Evolutionary conservation across 108 stramenopile species (phyloP), one percentile per base, ranked within the genome.

Genomic region (Nannochloropsis oceanica): DNA sequence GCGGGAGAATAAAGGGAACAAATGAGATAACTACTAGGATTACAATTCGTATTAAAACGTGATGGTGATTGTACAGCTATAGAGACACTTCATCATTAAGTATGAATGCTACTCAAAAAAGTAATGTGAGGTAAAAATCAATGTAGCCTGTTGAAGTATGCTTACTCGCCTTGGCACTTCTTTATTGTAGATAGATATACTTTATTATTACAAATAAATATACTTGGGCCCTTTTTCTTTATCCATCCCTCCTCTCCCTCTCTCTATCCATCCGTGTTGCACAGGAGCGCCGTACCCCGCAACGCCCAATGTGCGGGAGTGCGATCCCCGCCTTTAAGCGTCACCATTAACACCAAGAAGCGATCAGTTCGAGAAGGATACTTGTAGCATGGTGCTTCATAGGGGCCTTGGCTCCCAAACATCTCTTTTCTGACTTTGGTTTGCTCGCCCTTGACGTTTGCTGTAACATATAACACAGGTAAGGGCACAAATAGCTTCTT

Each of bases 371-470:
- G 89, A 12, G 79, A 85, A 8, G 92, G 84, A 89, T 96, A 96
- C 93, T 94, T 94, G 93, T 96, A 96, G 44, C 94, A 88, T 2
- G 96, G 95, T 81, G 92, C 93, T 84, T 94, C 93, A 83, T 94
- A 96, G 8, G 83, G 25, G 13, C 46, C 44, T 14, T 27, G 25
- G 14, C 34, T 27, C 43, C 93, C 93, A 82, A 92, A 93, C 79
- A 89, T 86, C 80, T 93, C 92, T 44, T 92, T 88, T 43, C 84
- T 87, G 27, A 80, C 82, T 82, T 90, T 92, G 42, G 84, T 86
- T 81, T 93, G 91, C 42, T 89, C 88, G 59, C 89, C 93, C 82
- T 92, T 92, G 25, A 86, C 85, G 50, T 91, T 91, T 11, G 93
- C 96, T 14, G 94, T 94, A 27, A 95, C 91, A 34, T 90, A 87